Evolutionary conservation across 139 green algal genomes (phyloP), one percentile per base, ranked within the genome.

Genomic region (Yamagishiella unicocca): DNA sequence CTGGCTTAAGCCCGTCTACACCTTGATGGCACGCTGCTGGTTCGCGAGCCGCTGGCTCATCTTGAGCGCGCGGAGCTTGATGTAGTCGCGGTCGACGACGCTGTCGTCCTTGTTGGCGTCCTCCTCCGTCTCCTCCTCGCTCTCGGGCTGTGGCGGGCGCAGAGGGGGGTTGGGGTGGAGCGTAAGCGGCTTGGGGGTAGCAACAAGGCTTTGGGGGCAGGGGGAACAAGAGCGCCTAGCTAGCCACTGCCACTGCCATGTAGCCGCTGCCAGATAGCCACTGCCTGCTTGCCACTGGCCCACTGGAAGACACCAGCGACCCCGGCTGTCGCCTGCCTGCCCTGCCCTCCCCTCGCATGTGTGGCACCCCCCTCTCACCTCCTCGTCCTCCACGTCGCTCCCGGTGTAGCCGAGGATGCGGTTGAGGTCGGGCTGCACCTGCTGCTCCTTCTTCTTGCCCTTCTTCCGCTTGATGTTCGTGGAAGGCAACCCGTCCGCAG

Each of bases 381-480:
- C 87, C 31, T 91, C 87, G 42, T 89, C 83, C 43, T 83, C 80
- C 42, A 85, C 78, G 43, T 93, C 90, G 54, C 77, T 89, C 58
- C 83, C 90, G 0, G 90, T 92, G 88, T 95, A 96, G 45, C 94
- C 94, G 73, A 96, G 85, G 79, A 96, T 95, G 85, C 93, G 92
- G 17, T 90, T 89, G 22, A 96, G 87, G 67, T 93, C 92, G 45
- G 93, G 93, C 55, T 85, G 55, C 35, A 89, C 62, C 83, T 87
- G 71, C 62, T 88, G 62, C 37, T 91, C 87, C 93, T 93, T 94
- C 90, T 96, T 95, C 77, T 95, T 96, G 83, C 93, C 92, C 90
- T 95, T 94, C 87, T 94, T 94, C 25, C 90, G 87, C 93, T 94
- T 95, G 75, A 94, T 91, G 79, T 46, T 90, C 27, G 87, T 79